Percentiles rank a stretch among this genome's conserved stretches.
phyloP scores from a whole-genome alignment of 73 alveolate genomes.

The Tetrahymena elliotti region DNA sequence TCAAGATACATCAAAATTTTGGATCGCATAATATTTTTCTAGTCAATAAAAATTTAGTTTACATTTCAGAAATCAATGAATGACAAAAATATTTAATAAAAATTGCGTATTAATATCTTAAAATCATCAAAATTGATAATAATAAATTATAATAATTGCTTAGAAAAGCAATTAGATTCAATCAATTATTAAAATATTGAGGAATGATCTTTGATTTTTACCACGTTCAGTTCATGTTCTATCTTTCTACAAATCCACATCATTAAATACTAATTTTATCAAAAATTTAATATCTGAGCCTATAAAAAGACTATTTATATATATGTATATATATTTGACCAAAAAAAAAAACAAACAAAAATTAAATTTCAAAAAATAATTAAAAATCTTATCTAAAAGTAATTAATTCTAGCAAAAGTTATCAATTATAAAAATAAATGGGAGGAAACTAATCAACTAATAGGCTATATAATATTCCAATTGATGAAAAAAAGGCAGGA shows the following conservation, averaged over 20 bases:
- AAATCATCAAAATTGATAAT: neutral
- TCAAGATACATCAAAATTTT: too few species aligned
- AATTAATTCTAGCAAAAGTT: neutral
- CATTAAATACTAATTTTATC: neutral
- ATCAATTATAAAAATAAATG: neutral
- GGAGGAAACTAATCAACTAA: neutral
- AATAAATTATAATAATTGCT: neutral
- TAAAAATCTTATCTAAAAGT: neutral
- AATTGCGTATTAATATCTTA: neutral
- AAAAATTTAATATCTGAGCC: neutral
- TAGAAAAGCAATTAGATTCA: neutral
- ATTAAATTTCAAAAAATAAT: neutral
- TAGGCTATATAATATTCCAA: constrained; percentile 40
- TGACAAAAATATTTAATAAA: neutral
- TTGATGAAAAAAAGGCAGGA: constrained; percentile 64
- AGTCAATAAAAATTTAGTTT: neutral
- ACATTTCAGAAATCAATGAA: neutral
- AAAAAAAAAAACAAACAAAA: neutral
- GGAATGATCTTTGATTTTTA: neutral
- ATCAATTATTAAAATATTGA: neutral
- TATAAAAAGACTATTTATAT: neutral
- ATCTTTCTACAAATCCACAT: neutral
- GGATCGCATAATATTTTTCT: too few species aligned
- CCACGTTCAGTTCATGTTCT: neutral
- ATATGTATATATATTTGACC: neutral